Conservation (phyloP, 2,329 filamentous ascomycete genomes). For the Cercospora sesami region DNA sequence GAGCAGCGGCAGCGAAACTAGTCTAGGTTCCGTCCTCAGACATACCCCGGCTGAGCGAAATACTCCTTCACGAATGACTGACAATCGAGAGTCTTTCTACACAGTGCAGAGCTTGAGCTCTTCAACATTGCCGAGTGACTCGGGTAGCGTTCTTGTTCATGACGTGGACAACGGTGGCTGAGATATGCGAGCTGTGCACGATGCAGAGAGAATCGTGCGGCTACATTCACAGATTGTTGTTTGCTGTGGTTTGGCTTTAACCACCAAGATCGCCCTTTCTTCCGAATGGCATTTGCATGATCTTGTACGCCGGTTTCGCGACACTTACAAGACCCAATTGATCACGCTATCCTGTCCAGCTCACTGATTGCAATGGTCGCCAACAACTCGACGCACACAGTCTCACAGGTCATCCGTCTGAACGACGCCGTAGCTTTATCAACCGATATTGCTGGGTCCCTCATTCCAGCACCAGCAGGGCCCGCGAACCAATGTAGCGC, state of each 20-base stretch:
- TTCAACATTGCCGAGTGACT: slow-evolving; percentile 30
- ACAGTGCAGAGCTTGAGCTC: slow-evolving; percentile 24
- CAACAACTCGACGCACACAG: neutral
- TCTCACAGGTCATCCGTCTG: neutral
- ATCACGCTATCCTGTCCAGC: neutral
- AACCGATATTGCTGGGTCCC: neutral
- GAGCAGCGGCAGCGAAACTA: slow-evolving; percentile 29
- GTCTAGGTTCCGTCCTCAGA: slow-evolving; percentile 32
- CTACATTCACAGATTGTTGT: neutral
- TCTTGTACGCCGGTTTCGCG: neutral
- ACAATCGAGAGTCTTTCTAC: slow-evolving; percentile 9
- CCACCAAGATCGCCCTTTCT: neutral
- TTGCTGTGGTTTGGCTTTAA: neutral
- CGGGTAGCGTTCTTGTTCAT: slow-evolving; percentile 34
- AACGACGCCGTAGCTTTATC: neutral
- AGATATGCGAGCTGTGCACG: neutral
- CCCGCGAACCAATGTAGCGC: neutral
- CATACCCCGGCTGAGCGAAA: slow-evolving; percentile 15
- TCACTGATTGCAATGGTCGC: neutral
- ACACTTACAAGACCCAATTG: neutral
- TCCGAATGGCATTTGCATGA: neutral
- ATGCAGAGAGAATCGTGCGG: no score
- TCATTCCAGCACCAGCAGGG: neutral
- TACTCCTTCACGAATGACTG: slow-evolving; percentile 2
- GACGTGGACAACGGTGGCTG: slow-evolving; percentile 14